phyloP scores from a whole-genome alignment of 192 early-diverging fungal species.

The Jimgerdemannia flammicorona region DNA sequence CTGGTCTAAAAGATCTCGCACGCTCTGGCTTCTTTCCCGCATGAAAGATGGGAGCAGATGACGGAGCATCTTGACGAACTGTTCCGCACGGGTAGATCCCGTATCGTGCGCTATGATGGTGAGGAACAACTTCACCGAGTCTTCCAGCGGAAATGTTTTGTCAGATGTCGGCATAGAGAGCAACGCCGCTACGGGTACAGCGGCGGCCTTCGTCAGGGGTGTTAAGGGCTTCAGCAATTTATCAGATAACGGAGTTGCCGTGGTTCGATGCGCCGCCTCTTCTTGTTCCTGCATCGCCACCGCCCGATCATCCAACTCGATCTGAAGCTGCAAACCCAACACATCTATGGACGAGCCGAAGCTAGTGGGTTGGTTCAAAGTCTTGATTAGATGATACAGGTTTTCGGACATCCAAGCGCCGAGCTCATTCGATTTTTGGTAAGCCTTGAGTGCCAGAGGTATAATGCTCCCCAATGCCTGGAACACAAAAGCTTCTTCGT shows the following conservation, averaged over 20 bases:
- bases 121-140: slow-evolving; percentile 53
- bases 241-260: slow-evolving; percentile 21
- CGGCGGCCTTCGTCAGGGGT: slow-evolving; percentile 16
- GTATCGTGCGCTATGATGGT: slow-evolving; percentile 57
- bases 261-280: slow-evolving; percentile 21
- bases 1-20: slow-evolving; percentile 30
- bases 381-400: slow-evolving; percentile 42
- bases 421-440: slow-evolving; percentile 25
- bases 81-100: slow-evolving; percentile 49
- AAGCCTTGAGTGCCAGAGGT: slow-evolving; percentile 41
- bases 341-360: slow-evolving; percentile 23
- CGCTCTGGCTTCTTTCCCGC: slow-evolving; percentile 1
- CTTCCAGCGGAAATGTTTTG: slow-evolving; percentile 35
- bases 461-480: slow-evolving; percentile 49
- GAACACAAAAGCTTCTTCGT: slow-evolving; percentile 56
- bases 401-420: slow-evolving; percentile 38
- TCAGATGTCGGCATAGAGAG: slow-evolving; percentile 5
- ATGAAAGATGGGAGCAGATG: slow-evolving; percentile 35
- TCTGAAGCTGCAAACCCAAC: slow-evolving; percentile 28
- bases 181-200: slow-evolving; percentile 6
- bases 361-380: slow-evolving; percentile 33
- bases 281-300: slow-evolving; percentile 22
- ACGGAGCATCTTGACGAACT: slow-evolving; percentile 46
- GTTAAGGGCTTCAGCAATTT: slow-evolving; percentile 27
- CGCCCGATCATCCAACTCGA: slow-evolving; percentile 31